Conservation (phyloP, 225 moss, liverwort and hornwort species). For the Pseudisothecium myosuroides region DNA sequence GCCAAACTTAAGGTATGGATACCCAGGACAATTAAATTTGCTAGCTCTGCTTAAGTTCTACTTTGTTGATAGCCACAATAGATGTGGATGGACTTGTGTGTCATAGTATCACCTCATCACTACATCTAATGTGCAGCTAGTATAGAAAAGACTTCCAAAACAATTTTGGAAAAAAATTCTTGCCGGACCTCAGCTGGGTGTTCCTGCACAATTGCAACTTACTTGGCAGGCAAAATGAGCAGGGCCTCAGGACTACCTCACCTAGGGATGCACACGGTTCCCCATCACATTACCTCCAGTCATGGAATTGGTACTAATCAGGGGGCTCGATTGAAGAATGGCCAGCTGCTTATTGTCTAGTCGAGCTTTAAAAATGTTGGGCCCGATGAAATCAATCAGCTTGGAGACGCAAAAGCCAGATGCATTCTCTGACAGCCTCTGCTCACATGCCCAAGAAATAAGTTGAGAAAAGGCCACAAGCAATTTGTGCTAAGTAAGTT, state of each 20-base stretch:
- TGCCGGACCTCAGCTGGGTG: not conserved
- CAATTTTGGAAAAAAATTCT: not conserved
- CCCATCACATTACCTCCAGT: slow-evolving; percentile 4
- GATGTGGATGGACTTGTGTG: slow-evolving; percentile 17
- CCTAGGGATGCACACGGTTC: slow-evolving; percentile 6
- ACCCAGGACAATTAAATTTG: not conserved
- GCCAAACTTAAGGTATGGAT: no score
- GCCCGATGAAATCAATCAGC: slow-evolving; percentile 60
- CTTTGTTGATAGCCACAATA: not conserved
- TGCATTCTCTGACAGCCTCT: slow-evolving; percentile 72
- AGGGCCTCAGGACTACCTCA: not conserved
- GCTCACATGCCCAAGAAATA: not conserved
- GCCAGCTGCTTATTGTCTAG: slow-evolving; percentile 42
- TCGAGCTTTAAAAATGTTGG: slow-evolving; percentile 67
- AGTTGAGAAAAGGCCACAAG: not conserved
- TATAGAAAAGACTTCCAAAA: not conserved
- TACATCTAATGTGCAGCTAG: not conserved
- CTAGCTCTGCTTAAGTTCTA: not conserved
- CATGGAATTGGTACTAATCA: slow-evolving; percentile 24
- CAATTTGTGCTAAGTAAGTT: not conserved
- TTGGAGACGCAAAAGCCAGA: slow-evolving; percentile 68
- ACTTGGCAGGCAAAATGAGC: not conserved
- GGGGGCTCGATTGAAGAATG: slow-evolving; percentile 40
- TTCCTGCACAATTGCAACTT: not conserved
- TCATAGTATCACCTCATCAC: slow-evolving; percentile 9